Evolutionary conservation across 192 early-diverging fungal species (phyloP).

Genomic region (Entomortierella beljakovae): DNA sequence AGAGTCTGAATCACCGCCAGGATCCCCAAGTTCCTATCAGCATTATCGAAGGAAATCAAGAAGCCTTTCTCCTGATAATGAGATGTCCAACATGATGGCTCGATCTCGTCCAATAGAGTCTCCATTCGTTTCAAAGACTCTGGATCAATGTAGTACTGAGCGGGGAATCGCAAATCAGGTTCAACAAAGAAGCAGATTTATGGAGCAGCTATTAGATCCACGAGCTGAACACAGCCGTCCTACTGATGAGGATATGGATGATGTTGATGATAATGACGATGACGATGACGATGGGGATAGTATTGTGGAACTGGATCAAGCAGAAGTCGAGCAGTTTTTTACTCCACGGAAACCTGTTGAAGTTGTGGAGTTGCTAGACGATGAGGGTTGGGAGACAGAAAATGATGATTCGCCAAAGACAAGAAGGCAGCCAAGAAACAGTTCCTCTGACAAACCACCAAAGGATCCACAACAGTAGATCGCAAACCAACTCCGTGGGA

Average conservation of each 20-base stretch:
- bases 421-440: constrained; percentile 1
- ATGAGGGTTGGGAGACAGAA: constrained; percentile 51
- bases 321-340: constrained; percentile 28
- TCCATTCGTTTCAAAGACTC: constrained; percentile 20
- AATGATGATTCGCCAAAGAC: constrained; percentile 38
- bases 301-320: constrained; percentile 20
- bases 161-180: not conserved
- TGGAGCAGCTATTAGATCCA: constrained; percentile 25
- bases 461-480: not conserved
- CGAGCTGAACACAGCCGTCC: not conserved
- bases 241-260: constrained; percentile 2
- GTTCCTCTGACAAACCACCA: not conserved
- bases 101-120: not conserved
- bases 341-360: constrained; percentile 7
- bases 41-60: constrained; percentile 6
- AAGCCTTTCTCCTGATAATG: not conserved
- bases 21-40: constrained; percentile 1
- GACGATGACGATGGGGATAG: constrained; percentile 19
- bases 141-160: not conserved
- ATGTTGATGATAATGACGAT: not conserved
- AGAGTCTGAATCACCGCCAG: constrained; percentile 20
- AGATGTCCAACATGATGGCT: not conserved
- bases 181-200: constrained; percentile 9
- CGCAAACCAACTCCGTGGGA: too few relatives aligned
- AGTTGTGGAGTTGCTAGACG: constrained; percentile 17